Evolutionary conservation across 768 basidiomycete species (phyloP).

Genomic region (Russula griseocarnosa): DNA sequence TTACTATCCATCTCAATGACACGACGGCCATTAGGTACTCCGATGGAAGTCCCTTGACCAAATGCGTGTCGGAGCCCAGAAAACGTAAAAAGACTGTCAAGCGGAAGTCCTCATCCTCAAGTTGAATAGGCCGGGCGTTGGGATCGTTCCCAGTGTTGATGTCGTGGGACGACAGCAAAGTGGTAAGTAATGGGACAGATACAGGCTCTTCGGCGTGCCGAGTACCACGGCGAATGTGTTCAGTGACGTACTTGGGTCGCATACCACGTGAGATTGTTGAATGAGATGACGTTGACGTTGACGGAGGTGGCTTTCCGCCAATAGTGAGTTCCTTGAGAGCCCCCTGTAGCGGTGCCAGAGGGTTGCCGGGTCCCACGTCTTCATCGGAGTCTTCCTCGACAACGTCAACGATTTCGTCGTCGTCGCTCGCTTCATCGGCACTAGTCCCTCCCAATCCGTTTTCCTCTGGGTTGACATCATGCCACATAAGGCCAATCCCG

Average conservation of each 20-base stretch:
- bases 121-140: slow-evolving; percentile 43
- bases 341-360: slow-evolving; percentile 64
- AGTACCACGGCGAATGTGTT: slow-evolving; percentile 68
- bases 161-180: slow-evolving; percentile 42
- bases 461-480: slow-evolving; percentile 29
- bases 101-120: slow-evolving; percentile 48
- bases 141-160: slow-evolving; percentile 24
- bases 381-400: slow-evolving; percentile 57
- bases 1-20: slow-evolving; percentile 59
- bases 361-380: slow-evolving; percentile 43
- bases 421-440: slow-evolving; percentile 45
- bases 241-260: slow-evolving; percentile 38
- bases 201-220: slow-evolving; percentile 58
- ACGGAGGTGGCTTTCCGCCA: slow-evolving; percentile 32
- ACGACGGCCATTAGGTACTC: slow-evolving; percentile 50
- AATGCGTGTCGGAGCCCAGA: slow-evolving; percentile 50
- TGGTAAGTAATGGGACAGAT: slow-evolving; percentile 45
- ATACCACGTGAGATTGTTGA: slow-evolving; percentile 31
- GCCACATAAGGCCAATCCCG: slow-evolving; percentile 54
- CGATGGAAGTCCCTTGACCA: slow-evolving; percentile 45
- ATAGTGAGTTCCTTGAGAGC: slow-evolving; percentile 56
- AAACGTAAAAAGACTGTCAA: slow-evolving; percentile 53
- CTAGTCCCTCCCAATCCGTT: slow-evolving; percentile 29
- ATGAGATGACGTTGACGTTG: slow-evolving; percentile 38
- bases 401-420: slow-evolving; percentile 65